These are phyloP conservation scores for Gorgonomyces haynaldii DNA, from an alignment of 192 early-diverging fungal genomes.

Conservation along the genomic window DNA sequence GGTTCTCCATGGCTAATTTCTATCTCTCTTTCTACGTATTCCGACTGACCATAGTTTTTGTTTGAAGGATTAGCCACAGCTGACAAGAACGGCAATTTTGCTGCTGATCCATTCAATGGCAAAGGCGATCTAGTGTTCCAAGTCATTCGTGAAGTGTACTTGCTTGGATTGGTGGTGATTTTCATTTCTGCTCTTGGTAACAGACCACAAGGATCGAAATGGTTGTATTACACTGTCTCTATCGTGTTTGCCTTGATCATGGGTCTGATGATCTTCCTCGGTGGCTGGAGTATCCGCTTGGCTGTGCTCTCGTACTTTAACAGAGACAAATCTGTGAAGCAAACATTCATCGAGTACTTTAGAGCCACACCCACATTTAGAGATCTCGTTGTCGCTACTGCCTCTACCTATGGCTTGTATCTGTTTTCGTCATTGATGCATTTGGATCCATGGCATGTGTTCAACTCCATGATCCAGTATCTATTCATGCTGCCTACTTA, in stretches of 20 bases:
- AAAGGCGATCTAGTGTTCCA: constrained; percentile 1
- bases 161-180: neutral
- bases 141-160: neutral
- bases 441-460: constrained; percentile 40
- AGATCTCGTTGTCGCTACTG: constrained; percentile 29
- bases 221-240: constrained; percentile 22
- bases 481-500: constrained; percentile 36
- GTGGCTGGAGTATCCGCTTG: constrained; percentile 10
- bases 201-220: constrained; percentile 42
- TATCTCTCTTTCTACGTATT: constrained; percentile 42
- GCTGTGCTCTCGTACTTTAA: constrained; percentile 9
- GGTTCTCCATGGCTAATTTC: constrained; percentile 39
- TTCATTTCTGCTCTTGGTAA: constrained; percentile 45
- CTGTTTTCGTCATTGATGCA: constrained; percentile 30
- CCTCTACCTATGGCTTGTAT: constrained; percentile 38
- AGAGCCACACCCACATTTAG: constrained; percentile 18
- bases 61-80: neutral
- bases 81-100: neutral
- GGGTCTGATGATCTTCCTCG: constrained; percentile 31
- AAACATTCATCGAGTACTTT: constrained; percentile 14
- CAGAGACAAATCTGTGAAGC: constrained; percentile 3
- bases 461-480: constrained; percentile 36
- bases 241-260: constrained; percentile 31
- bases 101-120: constrained; percentile 4
- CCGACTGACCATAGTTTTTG: neutral